A percentile compares a stretch with the other conserved stretches of the same genome.
Evolutionary conservation across 148 eudicot genomes (phyloP).

Genomic region (Nyssa sinensis): DNA sequence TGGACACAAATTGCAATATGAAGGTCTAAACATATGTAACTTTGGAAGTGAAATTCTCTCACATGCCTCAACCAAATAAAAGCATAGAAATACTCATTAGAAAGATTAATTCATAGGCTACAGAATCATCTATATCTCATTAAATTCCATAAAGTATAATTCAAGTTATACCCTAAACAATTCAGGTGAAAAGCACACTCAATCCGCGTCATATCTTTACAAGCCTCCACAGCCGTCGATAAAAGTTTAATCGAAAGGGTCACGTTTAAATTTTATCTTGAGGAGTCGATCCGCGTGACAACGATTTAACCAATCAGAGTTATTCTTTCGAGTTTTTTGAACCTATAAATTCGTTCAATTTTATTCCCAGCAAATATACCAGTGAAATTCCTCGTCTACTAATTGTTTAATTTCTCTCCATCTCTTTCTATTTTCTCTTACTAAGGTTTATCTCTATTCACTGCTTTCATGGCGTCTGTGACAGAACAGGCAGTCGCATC

Average conservation of each 20-base stretch:
- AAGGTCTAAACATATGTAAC: conserved; percentile 8
- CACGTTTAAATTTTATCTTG: conserved; percentile 10
- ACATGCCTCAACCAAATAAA: not conserved
- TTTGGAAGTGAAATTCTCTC: conserved; percentile 8
- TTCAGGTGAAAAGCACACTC: conserved; percentile 25
- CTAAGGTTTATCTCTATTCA: too few species aligned
- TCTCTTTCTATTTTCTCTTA: not conserved
- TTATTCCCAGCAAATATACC: too few species aligned
- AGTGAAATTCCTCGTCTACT: conserved; percentile 4
- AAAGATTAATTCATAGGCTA: conserved; percentile 22
- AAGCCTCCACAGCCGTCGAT: conserved; percentile 17
- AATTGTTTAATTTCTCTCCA: not conserved
- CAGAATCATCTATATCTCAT: not conserved
- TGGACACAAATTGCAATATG: too few species aligned
- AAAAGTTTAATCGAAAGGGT: conserved; percentile 3
- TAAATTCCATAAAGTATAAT: not conserved
- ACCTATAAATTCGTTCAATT: too few species aligned
- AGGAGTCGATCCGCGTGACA: conserved; percentile 4
- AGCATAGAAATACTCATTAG: not conserved
- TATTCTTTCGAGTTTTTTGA: conserved; percentile 9
- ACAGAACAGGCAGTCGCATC: not conserved
- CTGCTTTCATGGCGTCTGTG: too few species aligned
- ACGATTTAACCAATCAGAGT: conserved; percentile 16
- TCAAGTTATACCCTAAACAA: conserved; percentile 11
- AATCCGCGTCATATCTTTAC: too few species aligned